Base-by-base conservation (phyloP, 140 eudicot species). In the Cichorium intybus region DNA sequence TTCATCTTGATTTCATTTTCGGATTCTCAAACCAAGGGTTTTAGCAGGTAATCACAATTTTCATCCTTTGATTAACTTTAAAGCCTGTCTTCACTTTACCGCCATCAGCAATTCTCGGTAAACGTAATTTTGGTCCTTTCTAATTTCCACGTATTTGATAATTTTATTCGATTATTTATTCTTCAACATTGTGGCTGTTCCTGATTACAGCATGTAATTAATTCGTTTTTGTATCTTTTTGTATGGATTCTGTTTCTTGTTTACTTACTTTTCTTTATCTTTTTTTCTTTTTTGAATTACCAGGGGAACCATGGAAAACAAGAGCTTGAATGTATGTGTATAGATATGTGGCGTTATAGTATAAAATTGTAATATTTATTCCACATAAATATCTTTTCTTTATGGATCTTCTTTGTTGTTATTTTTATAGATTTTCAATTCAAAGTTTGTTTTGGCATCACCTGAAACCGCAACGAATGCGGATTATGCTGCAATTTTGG, bases 261-360 rank as follows among this genome's bases (percentile, higher is more conserved):
- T 22, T 17, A 39, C 29, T 51, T 34, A 22, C 26, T 43, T 56
- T 22, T 31, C 7, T 45, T 52, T 21, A 23, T 21, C 15, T n/a
- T n/a, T n/a, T n/a, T n/a, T n/a, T n/a, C n/a, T n/a, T 24, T 62
- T 37, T 65, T 50, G 74, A 58, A 53, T 76, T 79, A 23, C 43
- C 87, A 92, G 98, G 96, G 99, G 99, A 62, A 97, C 99, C 60
- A 92, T 92, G 99, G 99, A 92, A 77, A 92, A 92, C 80, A 92
- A 92, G 82, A 92, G 99, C 62, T 72, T 92, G 72, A 92, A 92
- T 60, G 98, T 92, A 85, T 20, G 94, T 52, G 14, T 43, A 46
- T 31, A 18, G 34, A 43, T 26, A 14, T 27, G 14, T 62, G 39
- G 22, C 22, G 51, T 12, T 41, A 29, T 18, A 9, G 20, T 29